A percentile compares a stretch with the other conserved stretches of the same genome.
Conservation (phyloP, 2,329 filamentous ascomycete species). For the Fusarium drepaniforme region DNA sequence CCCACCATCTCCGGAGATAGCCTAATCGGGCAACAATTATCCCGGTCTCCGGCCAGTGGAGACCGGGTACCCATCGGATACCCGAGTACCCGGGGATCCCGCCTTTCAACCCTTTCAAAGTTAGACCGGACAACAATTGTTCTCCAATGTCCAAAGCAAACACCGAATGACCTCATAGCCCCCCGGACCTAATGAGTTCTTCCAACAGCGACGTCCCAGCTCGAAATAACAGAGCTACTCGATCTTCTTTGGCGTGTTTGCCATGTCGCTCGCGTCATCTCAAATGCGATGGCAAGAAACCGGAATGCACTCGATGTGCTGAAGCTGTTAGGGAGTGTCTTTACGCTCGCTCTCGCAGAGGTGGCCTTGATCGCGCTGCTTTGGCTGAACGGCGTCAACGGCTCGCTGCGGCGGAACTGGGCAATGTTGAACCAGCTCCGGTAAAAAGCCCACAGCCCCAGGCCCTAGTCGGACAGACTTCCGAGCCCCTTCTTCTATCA, state of each 20-base stretch:
- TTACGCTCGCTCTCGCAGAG: slow-evolving; percentile 64
- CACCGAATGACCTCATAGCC: not conserved
- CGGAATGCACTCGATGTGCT: slow-evolving; percentile 59
- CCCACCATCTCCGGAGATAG: not conserved
- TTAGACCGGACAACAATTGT: not conserved
- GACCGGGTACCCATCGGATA: slow-evolving; percentile 11
- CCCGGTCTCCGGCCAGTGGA: not conserved
- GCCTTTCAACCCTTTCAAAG: not conserved
- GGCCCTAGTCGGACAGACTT: not conserved
- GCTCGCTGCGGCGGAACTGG: slow-evolving; percentile 26
- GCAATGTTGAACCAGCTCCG: not conserved
- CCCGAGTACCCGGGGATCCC: slow-evolving; percentile 16
- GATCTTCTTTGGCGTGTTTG: slow-evolving; percentile 59
- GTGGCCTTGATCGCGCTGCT: slow-evolving; percentile 51
- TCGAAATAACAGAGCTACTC: slow-evolving; percentile 14
- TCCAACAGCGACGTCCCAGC: not conserved
- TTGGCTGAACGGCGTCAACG: slow-evolving; percentile 45
- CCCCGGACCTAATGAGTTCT: slow-evolving; percentile 2
- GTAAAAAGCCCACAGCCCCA: not conserved
- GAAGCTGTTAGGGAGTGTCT: slow-evolving; percentile 58
- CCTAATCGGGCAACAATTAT: slow-evolving; percentile 3
- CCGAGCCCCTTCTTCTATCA: not conserved
- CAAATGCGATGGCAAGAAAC: slow-evolving; percentile 64
- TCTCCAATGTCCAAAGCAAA: not conserved
- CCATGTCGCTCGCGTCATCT: slow-evolving; percentile 64